Evolutionary conservation across 2,329 filamentous ascomycete genomes (phyloP), one percentile per base, ranked within the genome.

Genomic region (Fonsecaea erecta): DNA sequence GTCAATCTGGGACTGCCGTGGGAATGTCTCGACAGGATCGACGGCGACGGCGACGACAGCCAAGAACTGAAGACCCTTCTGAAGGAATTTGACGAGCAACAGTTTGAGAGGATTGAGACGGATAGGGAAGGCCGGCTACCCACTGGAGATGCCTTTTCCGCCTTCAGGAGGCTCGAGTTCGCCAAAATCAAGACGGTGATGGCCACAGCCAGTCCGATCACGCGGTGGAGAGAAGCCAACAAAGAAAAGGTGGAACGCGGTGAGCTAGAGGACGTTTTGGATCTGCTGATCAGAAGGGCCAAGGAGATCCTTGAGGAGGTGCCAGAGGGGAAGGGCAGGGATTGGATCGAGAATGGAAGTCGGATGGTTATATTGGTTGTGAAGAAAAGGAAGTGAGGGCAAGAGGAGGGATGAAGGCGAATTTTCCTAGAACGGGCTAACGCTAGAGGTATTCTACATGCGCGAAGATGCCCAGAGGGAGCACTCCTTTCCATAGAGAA

Each of bases 1-100:
- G 61, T 67, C 0, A 71, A 76, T 12, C 74, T 86, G 2, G 64
- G 68, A 3, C 73, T 87, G 16, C 85, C 85, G 0, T 88, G 85
- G 85, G 77, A 66, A 14, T 59, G 62, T 30, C 35, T 61, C 9
- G 52, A 37, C 1, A n/a, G 37, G n/a, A 30, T 62, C 18, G 28
- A 35, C 26, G 35, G 30, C 26, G 24, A 34, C 4, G n/a, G 35
- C n/a, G 53, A 40, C 4, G n/a, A 30, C n/a, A 48, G 32, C 2
- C 21, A 37, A 24, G 66, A 75, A 0, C 21, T 80, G 6, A 69
- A 71, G 2, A 54, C 67, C 1, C 70, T 75, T 0, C 53, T 68
- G 18, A 46, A 60, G 5, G 40, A 56, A n/a, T 71, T 68, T 53
- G 56, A 62, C 26, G 30, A 65, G 52, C 21, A 66, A 8, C 34